Percentiles rank a stretch among this genome's conserved stretches.
phyloP scores from a whole-genome alignment of 306 rosid genomes.

The Ormosia semicastrata region DNA sequence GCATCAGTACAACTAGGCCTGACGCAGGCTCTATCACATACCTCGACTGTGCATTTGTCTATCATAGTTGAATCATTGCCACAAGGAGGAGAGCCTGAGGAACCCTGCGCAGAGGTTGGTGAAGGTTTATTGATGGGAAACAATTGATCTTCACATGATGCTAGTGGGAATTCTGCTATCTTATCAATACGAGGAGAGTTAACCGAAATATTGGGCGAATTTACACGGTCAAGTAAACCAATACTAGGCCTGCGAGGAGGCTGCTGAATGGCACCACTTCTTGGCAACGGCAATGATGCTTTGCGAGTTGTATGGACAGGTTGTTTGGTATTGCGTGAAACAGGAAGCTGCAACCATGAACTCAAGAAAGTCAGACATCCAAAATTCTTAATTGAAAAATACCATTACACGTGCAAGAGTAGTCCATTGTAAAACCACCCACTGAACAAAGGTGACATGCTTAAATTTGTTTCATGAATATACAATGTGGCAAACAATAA shows the following conservation, averaged over 20 bases:
- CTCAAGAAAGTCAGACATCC: conserved; percentile 30
- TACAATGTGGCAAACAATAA: conserved; percentile 2
- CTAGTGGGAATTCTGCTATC: conserved; percentile 85
- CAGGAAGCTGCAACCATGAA: conserved; percentile 49
- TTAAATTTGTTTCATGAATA: conserved; percentile 21
- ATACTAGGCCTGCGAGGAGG: conserved; percentile 38
- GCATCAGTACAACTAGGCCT: conserved; percentile 40
- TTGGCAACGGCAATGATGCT: conserved; percentile 66
- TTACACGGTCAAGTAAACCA: conserved; percentile 45
- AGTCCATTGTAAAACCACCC: background rate
- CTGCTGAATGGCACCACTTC: conserved; percentile 44
- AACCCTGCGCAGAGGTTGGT: conserved; percentile 45
- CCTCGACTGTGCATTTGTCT: conserved; percentile 80
- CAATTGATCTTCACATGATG: conserved; percentile 62
- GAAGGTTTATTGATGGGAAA: conserved; percentile 48
- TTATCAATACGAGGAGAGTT: conserved; percentile 85
- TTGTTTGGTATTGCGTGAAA: conserved; percentile 39
- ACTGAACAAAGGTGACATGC: background rate
- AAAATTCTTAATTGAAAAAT: conserved; percentile 2
- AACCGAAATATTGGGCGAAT: conserved; percentile 82
- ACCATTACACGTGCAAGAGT: background rate
- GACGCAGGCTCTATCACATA: conserved; percentile 43
- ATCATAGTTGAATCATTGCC: conserved; percentile 63
- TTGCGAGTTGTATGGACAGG: conserved; percentile 49
- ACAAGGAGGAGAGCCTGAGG: conserved; percentile 45